phyloP scores from a whole-genome alignment of 208 protist species.

The Herpetomonas tarakana region DNA sequence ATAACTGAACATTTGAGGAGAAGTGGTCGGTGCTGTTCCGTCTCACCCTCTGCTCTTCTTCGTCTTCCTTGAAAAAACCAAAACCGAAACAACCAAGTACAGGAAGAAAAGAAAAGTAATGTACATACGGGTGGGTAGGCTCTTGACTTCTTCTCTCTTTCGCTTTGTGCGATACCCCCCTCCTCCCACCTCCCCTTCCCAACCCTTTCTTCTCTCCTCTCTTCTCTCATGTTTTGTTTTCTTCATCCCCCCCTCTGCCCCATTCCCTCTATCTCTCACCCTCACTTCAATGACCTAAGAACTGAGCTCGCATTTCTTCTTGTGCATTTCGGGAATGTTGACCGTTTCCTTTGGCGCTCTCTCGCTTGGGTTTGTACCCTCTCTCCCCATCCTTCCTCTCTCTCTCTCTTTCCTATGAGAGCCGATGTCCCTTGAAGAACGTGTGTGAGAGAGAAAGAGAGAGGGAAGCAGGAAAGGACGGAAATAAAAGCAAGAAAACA shows the following conservation, averaged over 20 bases:
- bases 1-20: no score
- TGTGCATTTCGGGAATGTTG: no score
- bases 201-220: constrained; percentile 1
- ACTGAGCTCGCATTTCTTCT: no score
- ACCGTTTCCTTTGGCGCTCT: not conserved
- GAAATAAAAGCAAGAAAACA: constrained; percentile 1
- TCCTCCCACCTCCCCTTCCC: constrained; percentile 2
- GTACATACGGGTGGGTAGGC: not conserved
- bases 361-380: not conserved
- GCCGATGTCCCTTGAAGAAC: not conserved
- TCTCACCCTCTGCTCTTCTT: not conserved
- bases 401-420: constrained; percentile 1
- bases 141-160: constrained; percentile 2
- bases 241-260: not conserved
- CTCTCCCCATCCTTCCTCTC: not conserved
- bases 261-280: not conserved
- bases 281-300: constrained; percentile 2
- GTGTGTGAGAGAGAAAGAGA: not conserved
- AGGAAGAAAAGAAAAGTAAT: constrained; percentile 15
- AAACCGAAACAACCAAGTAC: constrained; percentile 2
- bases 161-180: not conserved
- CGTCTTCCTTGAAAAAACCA: not conserved
- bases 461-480: not conserved
- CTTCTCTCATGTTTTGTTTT: constrained; percentile 11
- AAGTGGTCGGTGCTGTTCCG: not conserved